A percentile compares a stretch with the other conserved stretches of the same genome.
Conservation (phyloP, 345 rosid genomes). For the Fremontodendron californicum region DNA sequence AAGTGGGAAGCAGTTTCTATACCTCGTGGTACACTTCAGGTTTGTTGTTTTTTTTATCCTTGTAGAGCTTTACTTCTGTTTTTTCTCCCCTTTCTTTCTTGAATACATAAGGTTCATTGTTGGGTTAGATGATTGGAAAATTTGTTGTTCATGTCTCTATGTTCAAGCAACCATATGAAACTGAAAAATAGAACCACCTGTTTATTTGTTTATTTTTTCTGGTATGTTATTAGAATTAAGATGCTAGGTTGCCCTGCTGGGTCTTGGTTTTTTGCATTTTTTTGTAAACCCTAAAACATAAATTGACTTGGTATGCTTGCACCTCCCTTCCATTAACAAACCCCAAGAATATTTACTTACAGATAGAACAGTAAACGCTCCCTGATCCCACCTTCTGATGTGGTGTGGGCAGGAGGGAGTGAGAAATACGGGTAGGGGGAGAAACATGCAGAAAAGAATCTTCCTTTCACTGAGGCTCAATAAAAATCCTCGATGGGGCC, state of each 20-base stretch:
- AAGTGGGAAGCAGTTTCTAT: constrained; percentile 70
- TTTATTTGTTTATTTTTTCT: not conserved
- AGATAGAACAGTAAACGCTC: not conserved
- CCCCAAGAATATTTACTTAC: not conserved
- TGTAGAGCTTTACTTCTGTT: constrained; percentile 9
- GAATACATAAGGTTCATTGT: not conserved
- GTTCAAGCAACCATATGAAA: not conserved
- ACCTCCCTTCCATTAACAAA: not conserved
- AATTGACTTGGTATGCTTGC: not conserved
- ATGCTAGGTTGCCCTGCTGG: not conserved
- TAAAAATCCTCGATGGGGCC: not conserved
- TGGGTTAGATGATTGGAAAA: not conserved
- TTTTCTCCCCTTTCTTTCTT: not conserved
- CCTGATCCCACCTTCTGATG: not conserved
- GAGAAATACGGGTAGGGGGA: not conserved
- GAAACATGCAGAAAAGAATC: not conserved
- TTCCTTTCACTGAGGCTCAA: not conserved
- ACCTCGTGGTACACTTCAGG: constrained; percentile 98
- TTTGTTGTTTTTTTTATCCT: constrained; percentile 38
- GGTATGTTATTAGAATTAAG: not conserved
- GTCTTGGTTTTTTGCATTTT: not conserved
- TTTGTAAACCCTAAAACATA: not conserved
- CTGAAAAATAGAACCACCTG: not conserved
- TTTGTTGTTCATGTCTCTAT: not conserved
- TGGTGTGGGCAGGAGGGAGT: not conserved